Base-by-base conservation (phyloP, 176 grass and related monocot species). In the Saccharum spontaneum region DNA sequence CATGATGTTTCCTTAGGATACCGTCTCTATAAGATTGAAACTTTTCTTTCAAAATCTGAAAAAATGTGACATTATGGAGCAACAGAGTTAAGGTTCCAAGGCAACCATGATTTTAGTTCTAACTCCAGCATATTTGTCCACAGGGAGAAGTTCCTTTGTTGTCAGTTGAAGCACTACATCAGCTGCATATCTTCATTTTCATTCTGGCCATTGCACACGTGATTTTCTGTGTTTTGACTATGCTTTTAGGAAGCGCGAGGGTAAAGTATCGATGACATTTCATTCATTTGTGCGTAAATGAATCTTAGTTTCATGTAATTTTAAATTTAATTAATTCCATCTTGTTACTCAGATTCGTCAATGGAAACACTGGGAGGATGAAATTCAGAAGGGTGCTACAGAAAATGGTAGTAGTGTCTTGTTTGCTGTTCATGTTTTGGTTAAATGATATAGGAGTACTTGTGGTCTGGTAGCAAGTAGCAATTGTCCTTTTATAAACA, bases 111-210 rank as follows among this genome's bases (percentile, higher is more conserved):
- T 36, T 76, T 61, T 45, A 17, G 13, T 71, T 44, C 30, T 89
- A 77, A 79, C 60, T 86, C 36, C 8, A 46, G 41, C 69, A 6
- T 73, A 37, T 80, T 22, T 89, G 60, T 84, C 54, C 0, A 66
- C 83, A 98, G 96, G 86, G 74, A 75, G 71, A 94, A 63, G 87
- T 88, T 83, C 93, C 96, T 48, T 67, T 98, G 65, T 65, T 95
- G 65, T 95, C 96, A 41, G 80, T 90, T 48, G 96, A 98, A 90
- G 96, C 96, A 30, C 74, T 94, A 46, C 89, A 95, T 83, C 93
- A 93, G 50, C 76, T 98, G 84, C 96, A 95, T 67, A 98, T 98
- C 40, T 98, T 98, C 84, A 95, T 95, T 62, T 98, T 98, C 65
- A 88, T 98, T 74, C 83, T 98, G 60, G 96, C 96, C 17, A 80